phyloP scores from a whole-genome alignment of 2,329 filamentous ascomycete genomes.

The Trichoderma gracile region DNA sequence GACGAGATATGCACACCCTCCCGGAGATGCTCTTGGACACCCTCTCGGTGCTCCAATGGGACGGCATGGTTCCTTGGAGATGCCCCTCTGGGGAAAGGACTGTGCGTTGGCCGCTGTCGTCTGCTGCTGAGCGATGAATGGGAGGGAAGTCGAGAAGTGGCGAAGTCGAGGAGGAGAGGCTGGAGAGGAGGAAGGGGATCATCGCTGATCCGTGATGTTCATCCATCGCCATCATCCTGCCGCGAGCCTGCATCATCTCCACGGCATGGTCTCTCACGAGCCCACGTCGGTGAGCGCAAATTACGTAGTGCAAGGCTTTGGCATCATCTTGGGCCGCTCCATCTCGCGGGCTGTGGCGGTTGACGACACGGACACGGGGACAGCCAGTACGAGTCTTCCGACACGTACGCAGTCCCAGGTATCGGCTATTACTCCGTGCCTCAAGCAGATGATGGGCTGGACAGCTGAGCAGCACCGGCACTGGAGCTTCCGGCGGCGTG shows the following conservation, averaged over 20 bases:
- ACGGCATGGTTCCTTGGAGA: not conserved
- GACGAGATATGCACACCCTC: slow-evolving; percentile 17
- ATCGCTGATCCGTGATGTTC: not conserved
- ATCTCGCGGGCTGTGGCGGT: slow-evolving; percentile 2
- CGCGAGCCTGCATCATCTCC: slow-evolving; percentile 3
- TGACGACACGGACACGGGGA: not conserved
- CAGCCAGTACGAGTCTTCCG: no score
- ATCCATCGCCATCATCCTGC: slow-evolving; percentile 19
- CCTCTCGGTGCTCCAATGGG: slow-evolving; percentile 15
- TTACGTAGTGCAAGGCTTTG: slow-evolving; percentile 16
- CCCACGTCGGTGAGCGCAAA: slow-evolving; percentile 13
- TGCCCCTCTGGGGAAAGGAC: not conserved
- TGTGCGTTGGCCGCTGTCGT: not conserved
- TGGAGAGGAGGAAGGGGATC: not conserved
- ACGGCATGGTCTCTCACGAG: slow-evolving; percentile 9
- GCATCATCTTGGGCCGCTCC: not conserved
- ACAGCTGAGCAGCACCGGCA: slow-evolving; percentile 18
- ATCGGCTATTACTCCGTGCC: no score
- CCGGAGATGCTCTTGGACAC: not conserved
- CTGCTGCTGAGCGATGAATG: not conserved
- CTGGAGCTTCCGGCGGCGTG: slow-evolving; percentile 22
- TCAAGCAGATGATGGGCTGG: not conserved
- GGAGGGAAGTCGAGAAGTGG: not conserved
- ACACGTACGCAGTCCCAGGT: no score
- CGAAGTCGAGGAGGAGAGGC: slow-evolving; percentile 1